phyloP scores from a whole-genome alignment of 2,329 filamentous ascomycete species.

The Diaporthe sp. region DNA sequence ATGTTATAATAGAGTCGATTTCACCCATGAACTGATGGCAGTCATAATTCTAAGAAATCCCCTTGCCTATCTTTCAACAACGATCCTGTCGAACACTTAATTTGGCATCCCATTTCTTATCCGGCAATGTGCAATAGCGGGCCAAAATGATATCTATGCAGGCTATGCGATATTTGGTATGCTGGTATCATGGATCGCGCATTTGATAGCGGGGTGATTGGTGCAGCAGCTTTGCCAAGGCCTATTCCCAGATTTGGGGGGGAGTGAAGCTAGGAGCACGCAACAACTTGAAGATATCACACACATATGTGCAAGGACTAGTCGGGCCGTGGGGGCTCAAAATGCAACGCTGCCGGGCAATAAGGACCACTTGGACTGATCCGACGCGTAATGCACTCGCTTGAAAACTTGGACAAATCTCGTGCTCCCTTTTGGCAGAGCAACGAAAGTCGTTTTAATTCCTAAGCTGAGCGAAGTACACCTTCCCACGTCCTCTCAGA shows the following conservation, averaged over 20 bases:
- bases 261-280: constrained; percentile 11
- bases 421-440: neutral
- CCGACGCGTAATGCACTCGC: neutral
- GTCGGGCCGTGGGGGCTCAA: constrained; percentile 1
- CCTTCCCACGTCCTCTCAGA: neutral
- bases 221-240: constrained; percentile 8
- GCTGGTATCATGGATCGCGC: constrained; percentile 9
- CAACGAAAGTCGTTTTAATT: neutral
- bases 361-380: neutral
- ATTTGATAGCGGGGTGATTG: constrained; percentile 3
- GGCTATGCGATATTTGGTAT: neutral
- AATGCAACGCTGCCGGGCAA: neutral
- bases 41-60: neutral
- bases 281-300: neutral
- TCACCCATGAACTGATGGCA: neutral
- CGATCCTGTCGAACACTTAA: neutral
- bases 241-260: neutral
- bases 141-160: constrained; percentile 8
- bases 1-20: neutral
- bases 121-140: constrained; percentile 18
- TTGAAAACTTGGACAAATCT: neutral
- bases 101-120: neutral
- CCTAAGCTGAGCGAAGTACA: neutral
- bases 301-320: constrained; percentile 1
- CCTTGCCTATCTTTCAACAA: neutral